Conservation (phyloP, 495 filamentous ascomycete species). For the Halenospora varia region DNA sequence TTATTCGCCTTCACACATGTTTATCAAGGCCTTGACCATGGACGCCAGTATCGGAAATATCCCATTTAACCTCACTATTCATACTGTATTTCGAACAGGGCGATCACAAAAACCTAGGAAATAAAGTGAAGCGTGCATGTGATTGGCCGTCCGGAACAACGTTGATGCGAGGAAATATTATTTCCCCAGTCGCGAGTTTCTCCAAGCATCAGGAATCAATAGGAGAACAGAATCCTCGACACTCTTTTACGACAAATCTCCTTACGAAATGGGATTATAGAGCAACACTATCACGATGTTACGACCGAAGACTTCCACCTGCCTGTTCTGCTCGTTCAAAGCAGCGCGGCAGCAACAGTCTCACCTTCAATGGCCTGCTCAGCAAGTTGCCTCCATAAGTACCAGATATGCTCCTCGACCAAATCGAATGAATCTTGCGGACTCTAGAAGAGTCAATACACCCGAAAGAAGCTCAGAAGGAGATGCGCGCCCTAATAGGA, state of each 20-base stretch:
- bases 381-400: slow-evolving; percentile 8
- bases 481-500: slow-evolving; percentile 26
- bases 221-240: too few species aligned
- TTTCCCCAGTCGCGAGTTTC: not conserved
- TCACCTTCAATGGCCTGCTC: slow-evolving; percentile 8
- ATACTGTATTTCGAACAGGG: too few species aligned
- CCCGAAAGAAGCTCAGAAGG: not conserved
- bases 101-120: too few species aligned
- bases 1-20: too few species aligned
- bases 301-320: slow-evolving; percentile 19
- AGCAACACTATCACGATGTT: slow-evolving; percentile 10
- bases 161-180: not conserved
- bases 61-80: too few species aligned
- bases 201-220: not conserved
- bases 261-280: not conserved
- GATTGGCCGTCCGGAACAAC: not conserved
- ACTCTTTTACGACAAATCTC: too few species aligned
- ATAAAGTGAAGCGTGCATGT: too few species aligned
- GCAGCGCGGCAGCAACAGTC: slow-evolving; percentile 11
- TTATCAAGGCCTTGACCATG: too few species aligned
- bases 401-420: slow-evolving; percentile 10
- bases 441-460: slow-evolving; percentile 10
- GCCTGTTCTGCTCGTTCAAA: slow-evolving; percentile 26
- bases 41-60: too few species aligned
- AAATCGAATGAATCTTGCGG: slow-evolving; percentile 18